phyloP scores from a whole-genome alignment of 352 stramenopile genomes.

The Globisporangium paddicum region DNA sequence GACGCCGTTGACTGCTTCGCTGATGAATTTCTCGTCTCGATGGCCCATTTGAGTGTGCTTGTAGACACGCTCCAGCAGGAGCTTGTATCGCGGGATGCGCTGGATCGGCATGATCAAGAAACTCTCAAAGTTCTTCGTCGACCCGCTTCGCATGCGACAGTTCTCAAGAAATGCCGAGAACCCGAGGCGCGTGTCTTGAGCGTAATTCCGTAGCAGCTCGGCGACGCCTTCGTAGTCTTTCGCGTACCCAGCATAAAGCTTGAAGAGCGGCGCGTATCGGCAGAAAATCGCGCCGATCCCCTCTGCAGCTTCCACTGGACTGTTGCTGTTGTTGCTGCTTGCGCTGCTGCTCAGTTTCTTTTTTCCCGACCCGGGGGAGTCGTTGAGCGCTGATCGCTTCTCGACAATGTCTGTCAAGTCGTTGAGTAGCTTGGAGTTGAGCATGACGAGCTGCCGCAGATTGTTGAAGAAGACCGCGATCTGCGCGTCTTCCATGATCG shows the following conservation, averaged over 20 bases:
- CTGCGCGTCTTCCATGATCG: conserved; percentile 78
- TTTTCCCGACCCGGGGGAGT: neutral
- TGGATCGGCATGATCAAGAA: conserved; percentile 92
- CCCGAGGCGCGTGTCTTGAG: conserved; percentile 34
- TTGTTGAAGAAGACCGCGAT: conserved; percentile 89
- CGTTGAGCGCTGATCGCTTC: conserved; percentile 14
- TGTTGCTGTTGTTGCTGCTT: conserved; percentile 15
- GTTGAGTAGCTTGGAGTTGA: conserved; percentile 81
- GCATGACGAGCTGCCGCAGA: conserved; percentile 70
- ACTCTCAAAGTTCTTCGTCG: conserved; percentile 71
- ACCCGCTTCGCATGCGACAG: conserved; percentile 48
- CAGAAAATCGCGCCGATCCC: conserved; percentile 76
- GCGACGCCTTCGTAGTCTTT: conserved; percentile 82
- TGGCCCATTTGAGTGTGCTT: conserved; percentile 62
- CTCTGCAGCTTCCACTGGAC: conserved; percentile 25
- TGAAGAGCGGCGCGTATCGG: conserved; percentile 78
- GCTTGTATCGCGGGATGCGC: conserved; percentile 89
- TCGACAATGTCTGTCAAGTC: conserved; percentile 63
- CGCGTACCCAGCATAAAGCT: conserved; percentile 76
- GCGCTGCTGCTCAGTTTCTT: conserved; percentile 4
- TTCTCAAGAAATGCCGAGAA: conserved; percentile 56
- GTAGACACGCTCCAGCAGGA: conserved; percentile 77
- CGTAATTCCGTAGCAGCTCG: conserved; percentile 51
- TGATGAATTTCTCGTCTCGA: conserved; percentile 57
- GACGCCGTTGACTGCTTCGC: conserved; percentile 52